Evolutionary conservation across 805 yeast species (phyloP).

Genomic region (Myxozyma neotropica): DNA sequence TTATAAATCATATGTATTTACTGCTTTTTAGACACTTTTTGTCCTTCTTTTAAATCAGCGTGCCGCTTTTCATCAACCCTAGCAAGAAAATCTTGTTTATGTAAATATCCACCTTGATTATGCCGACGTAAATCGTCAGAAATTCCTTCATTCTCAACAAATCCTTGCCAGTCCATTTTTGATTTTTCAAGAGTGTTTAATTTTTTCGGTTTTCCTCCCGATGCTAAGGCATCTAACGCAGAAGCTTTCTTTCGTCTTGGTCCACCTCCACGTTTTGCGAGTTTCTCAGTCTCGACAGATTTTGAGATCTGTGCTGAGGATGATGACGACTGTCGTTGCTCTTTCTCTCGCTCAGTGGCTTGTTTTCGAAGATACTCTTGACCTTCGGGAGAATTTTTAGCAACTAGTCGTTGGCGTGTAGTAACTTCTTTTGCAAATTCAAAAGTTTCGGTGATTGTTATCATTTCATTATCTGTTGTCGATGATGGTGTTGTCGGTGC

Average conservation of each 20-base stretch:
- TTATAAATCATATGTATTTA: background rate
- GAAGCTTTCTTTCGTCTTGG: constrained; percentile 24
- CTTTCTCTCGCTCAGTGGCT: background rate
- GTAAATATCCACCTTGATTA: constrained; percentile 89
- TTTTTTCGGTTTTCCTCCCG: constrained; percentile 61
- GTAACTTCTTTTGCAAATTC: constrained; percentile 87
- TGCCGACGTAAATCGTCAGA: constrained; percentile 76
- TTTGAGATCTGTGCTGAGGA: constrained; percentile 17
- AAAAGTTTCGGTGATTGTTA: constrained; percentile 74
- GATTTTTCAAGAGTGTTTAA: constrained; percentile 91
- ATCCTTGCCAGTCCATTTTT: constrained; percentile 90
- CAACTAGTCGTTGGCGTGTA: constrained; percentile 78
- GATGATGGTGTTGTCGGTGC: background rate
- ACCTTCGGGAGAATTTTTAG: constrained; percentile 80
- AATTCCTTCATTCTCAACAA: constrained; percentile 84
- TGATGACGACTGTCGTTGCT: background rate
- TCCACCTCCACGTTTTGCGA: constrained; percentile 1
- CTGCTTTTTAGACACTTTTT: constrained; percentile 33
- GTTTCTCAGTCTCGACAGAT: constrained; percentile 39
- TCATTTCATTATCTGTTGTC: constrained; percentile 47
- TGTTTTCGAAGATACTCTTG: constrained; percentile 65
- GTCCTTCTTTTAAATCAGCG: constrained; percentile 51
- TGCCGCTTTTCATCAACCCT: constrained; percentile 68
- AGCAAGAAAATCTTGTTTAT: constrained; percentile 83
- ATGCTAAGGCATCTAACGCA: constrained; percentile 25